A percentile compares a stretch with the other conserved stretches of the same genome.
Conservation (phyloP, 306 rosid genomes). For the Trifolium fragiferum region DNA sequence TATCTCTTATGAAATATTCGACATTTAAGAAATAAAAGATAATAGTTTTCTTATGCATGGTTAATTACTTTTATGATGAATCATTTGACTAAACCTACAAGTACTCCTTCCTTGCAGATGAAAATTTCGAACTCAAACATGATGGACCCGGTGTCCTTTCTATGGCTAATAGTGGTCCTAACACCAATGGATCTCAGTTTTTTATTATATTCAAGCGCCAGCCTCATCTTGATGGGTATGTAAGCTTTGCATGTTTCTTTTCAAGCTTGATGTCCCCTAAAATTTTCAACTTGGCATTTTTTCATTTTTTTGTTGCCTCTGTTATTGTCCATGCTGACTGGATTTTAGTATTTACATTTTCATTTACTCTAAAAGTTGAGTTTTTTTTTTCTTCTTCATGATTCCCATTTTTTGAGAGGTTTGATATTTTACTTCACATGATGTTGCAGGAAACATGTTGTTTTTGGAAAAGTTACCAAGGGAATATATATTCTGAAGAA, state of each 20-base stretch:
- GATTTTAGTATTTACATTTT: constrained; percentile 26
- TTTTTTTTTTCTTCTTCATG: not conserved
- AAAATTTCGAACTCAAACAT: constrained; percentile 77
- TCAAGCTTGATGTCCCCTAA: constrained; percentile 16
- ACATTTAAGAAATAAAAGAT: constrained; percentile 13
- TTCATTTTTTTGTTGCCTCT: not conserved
- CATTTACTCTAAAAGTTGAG: constrained; percentile 1
- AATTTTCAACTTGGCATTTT: constrained; percentile 16
- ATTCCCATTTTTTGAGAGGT: not conserved
- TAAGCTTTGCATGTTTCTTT: constrained; percentile 27
- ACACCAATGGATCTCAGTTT: constrained; percentile 98
- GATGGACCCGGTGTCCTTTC: constrained; percentile 91
- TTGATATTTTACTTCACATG: constrained; percentile 21
- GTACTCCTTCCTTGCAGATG: constrained; percentile 67
- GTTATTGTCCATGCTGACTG: not conserved
- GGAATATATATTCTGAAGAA: constrained; percentile 80
- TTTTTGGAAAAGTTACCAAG: constrained; percentile 83
- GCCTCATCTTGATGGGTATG: constrained; percentile 94
- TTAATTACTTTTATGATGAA: constrained; percentile 37
- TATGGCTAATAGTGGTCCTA: constrained; percentile 95
- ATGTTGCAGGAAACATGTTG: constrained; percentile 87
- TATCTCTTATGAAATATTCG: constrained; percentile 23
- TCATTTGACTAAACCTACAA: constrained; percentile 35
- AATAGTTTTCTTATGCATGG: not conserved
- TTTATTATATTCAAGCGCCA: constrained; percentile 86